A percentile compares a stretch with the other conserved stretches of the same genome.
Evolutionary conservation across 352 stramenopile species (phyloP).

Genomic region (Lagenidium giganteum): DNA sequence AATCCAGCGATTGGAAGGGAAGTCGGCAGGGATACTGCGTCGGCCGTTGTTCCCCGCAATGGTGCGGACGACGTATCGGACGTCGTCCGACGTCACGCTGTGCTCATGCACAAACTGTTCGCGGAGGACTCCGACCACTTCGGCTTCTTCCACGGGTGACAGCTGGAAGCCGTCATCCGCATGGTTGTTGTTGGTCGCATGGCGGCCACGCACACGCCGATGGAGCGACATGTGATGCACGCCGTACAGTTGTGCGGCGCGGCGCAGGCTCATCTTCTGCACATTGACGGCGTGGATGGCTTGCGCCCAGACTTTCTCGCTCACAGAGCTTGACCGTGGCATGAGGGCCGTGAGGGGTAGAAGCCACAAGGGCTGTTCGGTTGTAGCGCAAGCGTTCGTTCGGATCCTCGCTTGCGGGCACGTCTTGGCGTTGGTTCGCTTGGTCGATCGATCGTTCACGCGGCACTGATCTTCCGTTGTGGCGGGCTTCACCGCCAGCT

Average conservation of each 20-base stretch:
- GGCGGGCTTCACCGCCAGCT: too few relatives aligned
- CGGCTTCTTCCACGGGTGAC: conserved; percentile 42
- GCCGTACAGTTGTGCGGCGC: conserved; percentile 51
- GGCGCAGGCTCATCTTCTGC: conserved; percentile 53
- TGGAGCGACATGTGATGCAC: conserved; percentile 64
- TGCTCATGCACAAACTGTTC: conserved; percentile 49
- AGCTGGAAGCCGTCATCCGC: conserved; percentile 22
- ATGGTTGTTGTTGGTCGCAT: conserved; percentile 10
- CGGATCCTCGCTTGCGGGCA: too few relatives aligned
- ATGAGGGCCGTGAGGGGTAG: too few relatives aligned
- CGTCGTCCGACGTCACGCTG: conserved; percentile 33
- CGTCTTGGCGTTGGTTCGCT: too few relatives aligned
- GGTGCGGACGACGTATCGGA: conserved; percentile 54
- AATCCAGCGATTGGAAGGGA: conserved; percentile 46
- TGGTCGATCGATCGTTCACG: too few relatives aligned
- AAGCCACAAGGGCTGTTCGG: too few relatives aligned
- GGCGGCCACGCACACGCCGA: conserved; percentile 40
- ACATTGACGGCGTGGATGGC: conserved; percentile 61
- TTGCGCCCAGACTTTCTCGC: conserved; percentile 53
- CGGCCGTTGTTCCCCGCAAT: conserved; percentile 38
- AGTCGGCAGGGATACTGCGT: conserved; percentile 31
- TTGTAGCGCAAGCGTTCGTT: too few relatives aligned
- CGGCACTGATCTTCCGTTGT: too few relatives aligned
- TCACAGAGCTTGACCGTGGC: conserved; percentile 27
- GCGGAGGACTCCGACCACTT: conserved; percentile 37